phyloP scores from a whole-genome alignment of 768 basidiomycete genomes.

The Sutorius australiensis region DNA sequence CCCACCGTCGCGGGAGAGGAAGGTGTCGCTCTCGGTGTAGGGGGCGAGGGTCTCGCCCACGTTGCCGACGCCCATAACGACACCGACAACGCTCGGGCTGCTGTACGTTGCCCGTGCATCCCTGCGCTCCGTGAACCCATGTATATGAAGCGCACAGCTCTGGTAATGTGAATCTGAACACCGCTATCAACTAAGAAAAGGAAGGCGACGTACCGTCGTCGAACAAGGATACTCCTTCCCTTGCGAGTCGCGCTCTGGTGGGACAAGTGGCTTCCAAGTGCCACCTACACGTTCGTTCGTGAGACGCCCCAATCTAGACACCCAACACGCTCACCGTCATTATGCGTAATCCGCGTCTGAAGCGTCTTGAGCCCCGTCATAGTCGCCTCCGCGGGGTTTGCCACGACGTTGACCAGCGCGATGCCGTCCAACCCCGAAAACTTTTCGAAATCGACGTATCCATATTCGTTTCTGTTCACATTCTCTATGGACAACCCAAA shows the following conservation, averaged over 20 bases:
- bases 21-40: conserved; percentile 89
- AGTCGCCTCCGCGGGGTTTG: conserved; percentile 72
- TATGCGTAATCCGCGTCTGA: conserved; percentile 89
- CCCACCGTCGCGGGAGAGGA: conserved; percentile 93
- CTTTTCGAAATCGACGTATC: conserved; percentile 98
- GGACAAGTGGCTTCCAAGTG: conserved; percentile 78
- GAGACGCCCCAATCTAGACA: neutral
- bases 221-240: conserved; percentile 70
- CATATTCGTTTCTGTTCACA: conserved; percentile 84
- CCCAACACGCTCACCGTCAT: conserved; percentile 65
- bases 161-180: conserved; percentile 28
- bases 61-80: conserved; percentile 95
- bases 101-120: conserved; percentile 93
- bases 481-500: conserved; percentile 83
- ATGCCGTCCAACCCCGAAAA: conserved; percentile 95
- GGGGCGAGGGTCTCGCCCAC: conserved; percentile 80
- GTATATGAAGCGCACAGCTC: conserved; percentile 86
- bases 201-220: conserved; percentile 46
- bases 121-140: conserved; percentile 90
- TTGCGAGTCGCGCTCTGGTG: conserved; percentile 73
- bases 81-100: conserved; percentile 85
- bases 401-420: conserved; percentile 86
- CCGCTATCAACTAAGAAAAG: neutral
- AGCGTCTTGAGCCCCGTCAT: conserved; percentile 70
- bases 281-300: conserved; percentile 48